A percentile compares a stretch with the other conserved stretches of the same genome.
Evolutionary conservation across 2,329 filamentous ascomycete species (phyloP).

Genomic region (Trichoderma sp.): DNA sequence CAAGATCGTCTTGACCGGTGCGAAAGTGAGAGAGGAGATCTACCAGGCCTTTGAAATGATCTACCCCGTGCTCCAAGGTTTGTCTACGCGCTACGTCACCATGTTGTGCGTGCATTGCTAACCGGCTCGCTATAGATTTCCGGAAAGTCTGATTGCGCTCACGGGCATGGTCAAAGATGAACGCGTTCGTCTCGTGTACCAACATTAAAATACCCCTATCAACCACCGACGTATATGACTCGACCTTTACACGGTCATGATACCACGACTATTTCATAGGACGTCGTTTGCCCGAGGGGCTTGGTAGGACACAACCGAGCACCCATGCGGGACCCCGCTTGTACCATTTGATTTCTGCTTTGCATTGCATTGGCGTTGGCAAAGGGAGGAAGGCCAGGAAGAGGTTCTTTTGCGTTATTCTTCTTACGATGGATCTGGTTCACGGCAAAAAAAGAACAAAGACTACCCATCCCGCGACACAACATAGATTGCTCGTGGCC

Average conservation of each 20-base stretch:
- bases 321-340: slow-evolving; percentile 35
- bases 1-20: slow-evolving; percentile 97
- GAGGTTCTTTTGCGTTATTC: slow-evolving; percentile 36
- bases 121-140: slow-evolving; percentile 49
- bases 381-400: slow-evolving; percentile 41
- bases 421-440: slow-evolving; percentile 40
- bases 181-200: slow-evolving; percentile 28
- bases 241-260: slow-evolving; percentile 47
- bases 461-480: slow-evolving; percentile 45
- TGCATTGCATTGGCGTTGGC: slow-evolving; percentile 64
- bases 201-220: slow-evolving; percentile 23
- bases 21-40: slow-evolving; percentile 97
- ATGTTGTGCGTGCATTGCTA: slow-evolving; percentile 2
- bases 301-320: slow-evolving; percentile 36
- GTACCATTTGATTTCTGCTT: slow-evolving; percentile 44
- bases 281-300: slow-evolving; percentile 14
- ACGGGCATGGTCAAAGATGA: slow-evolving; percentile 25
- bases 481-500: slow-evolving; percentile 46
- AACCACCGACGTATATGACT: slow-evolving; percentile 46
- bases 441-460: slow-evolving; percentile 39
- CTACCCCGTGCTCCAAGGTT: slow-evolving; percentile 90
- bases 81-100: slow-evolving; percentile 38
- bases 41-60: slow-evolving; percentile 97
- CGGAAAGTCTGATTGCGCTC: slow-evolving; percentile 54
- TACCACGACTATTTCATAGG: slow-evolving; percentile 49